Evolutionary conservation across 2,329 filamentous ascomycete genomes (phyloP), one percentile per base, ranked within the genome.

Genomic region (Microcyclosporella mali): DNA sequence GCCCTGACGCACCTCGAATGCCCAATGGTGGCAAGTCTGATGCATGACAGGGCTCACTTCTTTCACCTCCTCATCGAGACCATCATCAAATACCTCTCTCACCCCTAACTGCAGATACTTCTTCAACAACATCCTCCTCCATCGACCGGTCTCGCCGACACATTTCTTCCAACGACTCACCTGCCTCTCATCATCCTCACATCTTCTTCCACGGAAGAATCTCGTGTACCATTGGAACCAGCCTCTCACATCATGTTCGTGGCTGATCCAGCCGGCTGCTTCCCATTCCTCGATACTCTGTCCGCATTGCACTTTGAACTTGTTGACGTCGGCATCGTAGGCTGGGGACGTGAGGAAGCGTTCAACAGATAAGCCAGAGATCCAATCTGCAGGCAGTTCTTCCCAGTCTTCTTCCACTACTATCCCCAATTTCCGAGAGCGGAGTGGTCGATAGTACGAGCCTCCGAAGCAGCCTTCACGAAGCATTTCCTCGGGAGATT

Each of bases 191-290:
- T 77, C 74, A 40, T 76, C 73, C 0, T 65, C 70, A 48, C 73
- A 74, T 18, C 74, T 58, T 30, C 74, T 53, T 0, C 74, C 73
- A 16, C 62, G 63, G 57, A 70, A 77, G 56, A 76, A 77, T 0
- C 73, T 66, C 37, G 67, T 70, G 53, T 76, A 77, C 74, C 74
- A 77, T 53, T 77, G 74, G 50, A 77, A 76, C 74, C 73, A 78
- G 4, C 74, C 74, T 34, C 75, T 56, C 2, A 75, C 69, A 55
- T 78, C 74, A 40, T 69, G 68, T 17, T 65, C 63, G 48, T 75
- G 73, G n/a, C 65, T 63, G 36, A 78, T 77, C 74, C 74, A 78
- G 0, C 75, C 74, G 3, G 65, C 65, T 0, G 69, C 70, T 52
- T 78, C 74, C 74, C 74, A 77, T 48, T 74, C 67, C 51, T 77